A percentile compares a stretch with the other conserved stretches of the same genome.
Conservation (phyloP, 176 grass and related monocot genomes). For the Canna indica region DNA sequence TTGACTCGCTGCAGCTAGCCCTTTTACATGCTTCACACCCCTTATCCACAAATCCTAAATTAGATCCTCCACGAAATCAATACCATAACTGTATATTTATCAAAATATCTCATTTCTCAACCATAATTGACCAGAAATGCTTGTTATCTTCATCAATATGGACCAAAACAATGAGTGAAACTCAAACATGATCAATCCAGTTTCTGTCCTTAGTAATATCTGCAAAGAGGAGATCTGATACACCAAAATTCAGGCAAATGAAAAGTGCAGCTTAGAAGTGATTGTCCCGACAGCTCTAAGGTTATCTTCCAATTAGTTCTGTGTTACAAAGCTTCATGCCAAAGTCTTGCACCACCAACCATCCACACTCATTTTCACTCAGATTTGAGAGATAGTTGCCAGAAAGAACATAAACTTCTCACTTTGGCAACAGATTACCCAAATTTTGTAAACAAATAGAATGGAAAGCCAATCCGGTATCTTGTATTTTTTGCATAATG, state of each 20-base stretch:
- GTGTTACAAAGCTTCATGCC: not conserved
- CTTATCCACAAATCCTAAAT: not conserved
- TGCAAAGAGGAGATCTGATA: not conserved
- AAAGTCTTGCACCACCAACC: not conserved
- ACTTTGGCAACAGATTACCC: not conserved
- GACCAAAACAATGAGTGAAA: not conserved
- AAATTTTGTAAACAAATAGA: not conserved
- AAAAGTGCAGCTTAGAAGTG: not conserved
- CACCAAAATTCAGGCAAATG: not conserved
- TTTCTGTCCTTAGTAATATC: not conserved
- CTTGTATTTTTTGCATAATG: not conserved
- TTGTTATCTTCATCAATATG: not conserved
- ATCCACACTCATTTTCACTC: not conserved
- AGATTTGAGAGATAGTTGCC: not conserved
- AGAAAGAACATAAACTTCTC: not conserved
- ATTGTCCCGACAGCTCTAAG: not conserved
- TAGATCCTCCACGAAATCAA: not conserved
- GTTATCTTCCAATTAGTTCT: not conserved
- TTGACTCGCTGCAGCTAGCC: not conserved
- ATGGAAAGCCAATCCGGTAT: not conserved
- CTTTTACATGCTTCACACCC: not conserved
- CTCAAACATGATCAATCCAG: not conserved
- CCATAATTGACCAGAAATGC: not conserved
- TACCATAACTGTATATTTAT: not conserved
- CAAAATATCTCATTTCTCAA: not conserved